Conservation (phyloP, 1,139 yeast genomes). For the Suhomyces terraborum region DNA sequence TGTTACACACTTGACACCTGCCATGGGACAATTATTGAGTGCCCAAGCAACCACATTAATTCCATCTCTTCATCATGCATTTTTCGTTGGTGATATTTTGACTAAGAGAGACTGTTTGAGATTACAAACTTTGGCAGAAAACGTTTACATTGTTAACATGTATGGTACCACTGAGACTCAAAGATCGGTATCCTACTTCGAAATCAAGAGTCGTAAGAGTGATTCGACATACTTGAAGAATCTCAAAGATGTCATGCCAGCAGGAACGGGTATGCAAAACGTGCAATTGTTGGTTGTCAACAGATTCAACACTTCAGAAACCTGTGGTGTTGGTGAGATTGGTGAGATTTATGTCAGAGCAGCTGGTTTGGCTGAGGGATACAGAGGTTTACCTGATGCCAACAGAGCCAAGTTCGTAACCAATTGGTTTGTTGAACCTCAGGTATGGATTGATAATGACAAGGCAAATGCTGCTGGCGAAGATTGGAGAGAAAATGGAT, state of each 20-base stretch:
- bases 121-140: constrained; percentile 86
- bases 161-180: constrained; percentile 99
- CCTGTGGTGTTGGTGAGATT: constrained; percentile 98
- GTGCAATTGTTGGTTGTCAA: constrained; percentile 94
- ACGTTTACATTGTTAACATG: constrained; percentile 92
- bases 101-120: constrained; percentile 96
- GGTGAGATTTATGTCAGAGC: constrained; percentile 99
- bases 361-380: constrained; percentile 96
- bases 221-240: constrained; percentile 77
- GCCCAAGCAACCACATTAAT: constrained; percentile 95
- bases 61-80: constrained; percentile 89
- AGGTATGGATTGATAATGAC: constrained; percentile 62
- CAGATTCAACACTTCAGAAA: constrained; percentile 79
- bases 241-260: constrained; percentile 96
- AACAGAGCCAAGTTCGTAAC: constrained; percentile 84
- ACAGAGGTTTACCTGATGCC: constrained; percentile 85
- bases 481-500: constrained; percentile 74
- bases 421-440: constrained; percentile 80
- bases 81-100: constrained; percentile 95
- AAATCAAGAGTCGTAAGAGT: constrained; percentile 69
- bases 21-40: constrained; percentile 96
- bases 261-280: constrained; percentile 95
- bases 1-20: constrained; percentile 97
- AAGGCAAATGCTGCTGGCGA: constrained; percentile 42
- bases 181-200: constrained; percentile 93